Conservation (phyloP, 2,329 filamentous ascomycete genomes). For the Teratosphaeria destructans region DNA sequence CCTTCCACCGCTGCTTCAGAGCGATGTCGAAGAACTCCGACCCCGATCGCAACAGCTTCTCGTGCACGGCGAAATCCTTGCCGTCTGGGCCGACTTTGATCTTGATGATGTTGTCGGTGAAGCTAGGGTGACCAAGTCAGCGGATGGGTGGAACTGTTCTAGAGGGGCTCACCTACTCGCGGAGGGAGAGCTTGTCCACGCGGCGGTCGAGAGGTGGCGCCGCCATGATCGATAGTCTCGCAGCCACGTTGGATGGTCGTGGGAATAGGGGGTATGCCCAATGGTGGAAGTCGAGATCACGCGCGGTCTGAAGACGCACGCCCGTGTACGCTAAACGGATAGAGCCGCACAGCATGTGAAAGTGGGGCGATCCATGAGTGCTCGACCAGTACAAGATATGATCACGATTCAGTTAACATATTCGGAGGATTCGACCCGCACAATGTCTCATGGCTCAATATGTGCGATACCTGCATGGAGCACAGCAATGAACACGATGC, state of each 20-base stretch:
- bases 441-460: too few relatives aligned
- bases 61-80: background rate
- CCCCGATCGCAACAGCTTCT: background rate
- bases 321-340: background rate
- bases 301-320: too few relatives aligned
- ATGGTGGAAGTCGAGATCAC: background rate
- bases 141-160: too few relatives aligned
- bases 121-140: background rate
- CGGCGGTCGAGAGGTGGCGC: background rate
- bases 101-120: background rate
- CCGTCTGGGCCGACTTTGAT: background rate
- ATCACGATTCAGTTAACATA: background rate
- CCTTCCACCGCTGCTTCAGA: slow-evolving; percentile 6
- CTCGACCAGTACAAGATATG: background rate
- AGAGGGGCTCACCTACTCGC: background rate
- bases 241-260: too few relatives aligned
- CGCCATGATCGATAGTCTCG: background rate
- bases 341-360: background rate
- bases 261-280: background rate
- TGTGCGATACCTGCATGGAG: too few relatives aligned
- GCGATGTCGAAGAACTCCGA: slow-evolving; percentile 9
- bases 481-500: too few relatives aligned
- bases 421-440: background rate
- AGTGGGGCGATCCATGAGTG: background rate
- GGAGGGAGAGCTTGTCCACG: background rate